A percentile compares a stretch with the other conserved stretches of the same genome.
Conservation (phyloP, 805 yeast genomes). For the Teunomyces kruisii region DNA sequence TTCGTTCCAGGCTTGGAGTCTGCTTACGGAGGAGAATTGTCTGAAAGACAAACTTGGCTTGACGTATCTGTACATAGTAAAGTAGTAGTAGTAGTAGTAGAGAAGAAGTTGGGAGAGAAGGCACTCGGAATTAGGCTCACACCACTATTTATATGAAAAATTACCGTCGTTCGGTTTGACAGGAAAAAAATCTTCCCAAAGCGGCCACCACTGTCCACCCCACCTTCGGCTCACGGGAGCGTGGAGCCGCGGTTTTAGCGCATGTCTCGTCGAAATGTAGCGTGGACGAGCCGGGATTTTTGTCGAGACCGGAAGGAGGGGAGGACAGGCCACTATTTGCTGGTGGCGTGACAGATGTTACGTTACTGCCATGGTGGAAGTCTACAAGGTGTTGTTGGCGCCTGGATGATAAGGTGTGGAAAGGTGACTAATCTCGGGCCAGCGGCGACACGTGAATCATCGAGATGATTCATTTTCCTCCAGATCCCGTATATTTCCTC, state of each 20-base stretch:
- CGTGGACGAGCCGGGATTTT: no score
- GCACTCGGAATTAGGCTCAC: neutral
- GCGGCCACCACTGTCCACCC: constrained; percentile 3
- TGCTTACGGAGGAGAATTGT: constrained; percentile 8
- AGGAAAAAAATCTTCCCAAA: constrained; percentile 3
- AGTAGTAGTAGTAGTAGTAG: no score
- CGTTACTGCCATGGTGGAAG: neutral
- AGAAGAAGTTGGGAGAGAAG: neutral
- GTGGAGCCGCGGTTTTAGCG: constrained; percentile 2
- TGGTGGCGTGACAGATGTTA: neutral
- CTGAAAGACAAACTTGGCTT: constrained; percentile 7
- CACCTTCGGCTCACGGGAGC: constrained; percentile 4
- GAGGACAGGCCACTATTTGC: no score
- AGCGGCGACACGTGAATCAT: constrained; percentile 1
- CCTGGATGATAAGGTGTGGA: neutral
- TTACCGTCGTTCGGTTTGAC: constrained; percentile 1
- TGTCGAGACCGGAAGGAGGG: no score
- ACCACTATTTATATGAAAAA: constrained; percentile 3
- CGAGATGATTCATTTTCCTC: neutral
- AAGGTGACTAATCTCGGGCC: neutral
- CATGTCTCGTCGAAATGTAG: neutral
- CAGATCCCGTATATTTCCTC: neutral
- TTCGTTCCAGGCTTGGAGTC: constrained; percentile 18
- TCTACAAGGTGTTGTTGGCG: no score
- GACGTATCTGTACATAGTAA: constrained; percentile 8